A percentile compares a stretch with the other conserved stretches of the same genome.
Evolutionary conservation across 768 basidiomycete species (phyloP).

Genomic region (Termitomyces sp.): DNA sequence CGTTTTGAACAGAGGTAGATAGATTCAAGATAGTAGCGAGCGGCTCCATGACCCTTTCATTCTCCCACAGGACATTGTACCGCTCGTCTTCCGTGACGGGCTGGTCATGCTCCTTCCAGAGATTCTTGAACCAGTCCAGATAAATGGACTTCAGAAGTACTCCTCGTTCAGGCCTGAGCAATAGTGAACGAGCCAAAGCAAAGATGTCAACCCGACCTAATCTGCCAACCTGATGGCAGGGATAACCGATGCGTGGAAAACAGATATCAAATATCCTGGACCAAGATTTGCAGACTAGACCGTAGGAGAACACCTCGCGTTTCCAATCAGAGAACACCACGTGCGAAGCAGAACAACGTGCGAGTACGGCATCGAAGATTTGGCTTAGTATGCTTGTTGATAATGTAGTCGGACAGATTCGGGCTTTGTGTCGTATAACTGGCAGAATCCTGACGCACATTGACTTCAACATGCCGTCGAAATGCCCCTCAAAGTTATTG

Average conservation of each 20-base stretch:
- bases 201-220: neutral
- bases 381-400: neutral
- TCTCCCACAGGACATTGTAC: neutral
- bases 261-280: neutral
- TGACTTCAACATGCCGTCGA: neutral
- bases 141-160: neutral
- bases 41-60: neutral
- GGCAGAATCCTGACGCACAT: neutral
- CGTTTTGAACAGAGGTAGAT: neutral
- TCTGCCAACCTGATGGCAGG: neutral
- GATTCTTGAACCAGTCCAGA: neutral
- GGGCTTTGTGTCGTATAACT: neutral
- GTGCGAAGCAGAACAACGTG: too few species aligned
- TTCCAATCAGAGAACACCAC: too few species aligned
- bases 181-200: neutral
- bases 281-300: neutral
- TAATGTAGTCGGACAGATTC: neutral
- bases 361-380: neutral
- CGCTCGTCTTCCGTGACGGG: neutral
- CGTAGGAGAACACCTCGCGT: neutral
- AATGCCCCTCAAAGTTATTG: too few species aligned
- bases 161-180: neutral
- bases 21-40: neutral
- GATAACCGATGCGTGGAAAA: neutral
- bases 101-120: neutral